These are phyloP conservation scores for Exophiala spinifera DNA, from an alignment of 2,329 filamentous ascomycete species.

Conservation along the genomic window DNA sequence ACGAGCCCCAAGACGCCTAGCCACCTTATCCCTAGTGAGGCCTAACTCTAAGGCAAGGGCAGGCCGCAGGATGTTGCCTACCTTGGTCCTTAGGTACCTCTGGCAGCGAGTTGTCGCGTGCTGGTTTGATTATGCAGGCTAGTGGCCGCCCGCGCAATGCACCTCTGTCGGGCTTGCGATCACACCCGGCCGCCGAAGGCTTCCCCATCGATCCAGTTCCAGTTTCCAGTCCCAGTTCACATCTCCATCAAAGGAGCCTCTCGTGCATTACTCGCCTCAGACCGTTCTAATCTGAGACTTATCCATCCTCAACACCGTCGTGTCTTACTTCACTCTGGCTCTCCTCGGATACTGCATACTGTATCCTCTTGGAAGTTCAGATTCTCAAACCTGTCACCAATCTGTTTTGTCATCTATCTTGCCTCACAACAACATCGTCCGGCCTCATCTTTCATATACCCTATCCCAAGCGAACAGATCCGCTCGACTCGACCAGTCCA, in stretches of 20 bases:
- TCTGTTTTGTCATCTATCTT: constrained; percentile 8
- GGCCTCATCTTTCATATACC: constrained; percentile 12
- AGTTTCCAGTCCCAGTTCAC: background rate
- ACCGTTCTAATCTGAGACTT: constrained; percentile 8
- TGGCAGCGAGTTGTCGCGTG: background rate
- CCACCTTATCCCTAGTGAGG: too few species aligned
- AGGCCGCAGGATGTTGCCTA: background rate
- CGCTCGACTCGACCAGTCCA: background rate
- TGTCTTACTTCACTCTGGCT: constrained; percentile 8
- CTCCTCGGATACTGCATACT: constrained; percentile 1
- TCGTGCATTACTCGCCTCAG: background rate
- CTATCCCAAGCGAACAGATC: constrained; percentile 9
- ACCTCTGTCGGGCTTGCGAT: too few species aligned
- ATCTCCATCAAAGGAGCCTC: background rate
- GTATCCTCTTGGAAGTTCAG: background rate
- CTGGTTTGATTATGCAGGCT: background rate
- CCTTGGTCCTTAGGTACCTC: too few species aligned
- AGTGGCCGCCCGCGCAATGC: background rate
- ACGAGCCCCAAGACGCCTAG: background rate
- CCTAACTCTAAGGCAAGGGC: background rate
- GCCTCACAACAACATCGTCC: constrained; percentile 1
- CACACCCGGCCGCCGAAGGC: background rate
- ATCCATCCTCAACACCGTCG: constrained; percentile 2
- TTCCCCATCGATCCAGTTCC: background rate
- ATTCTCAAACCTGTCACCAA: constrained; percentile 5